A percentile compares a stretch with the other conserved stretches of the same genome.
Conservation (phyloP, 1,284 basidiomycete genomes). For the Termitomyces sp. region DNA sequence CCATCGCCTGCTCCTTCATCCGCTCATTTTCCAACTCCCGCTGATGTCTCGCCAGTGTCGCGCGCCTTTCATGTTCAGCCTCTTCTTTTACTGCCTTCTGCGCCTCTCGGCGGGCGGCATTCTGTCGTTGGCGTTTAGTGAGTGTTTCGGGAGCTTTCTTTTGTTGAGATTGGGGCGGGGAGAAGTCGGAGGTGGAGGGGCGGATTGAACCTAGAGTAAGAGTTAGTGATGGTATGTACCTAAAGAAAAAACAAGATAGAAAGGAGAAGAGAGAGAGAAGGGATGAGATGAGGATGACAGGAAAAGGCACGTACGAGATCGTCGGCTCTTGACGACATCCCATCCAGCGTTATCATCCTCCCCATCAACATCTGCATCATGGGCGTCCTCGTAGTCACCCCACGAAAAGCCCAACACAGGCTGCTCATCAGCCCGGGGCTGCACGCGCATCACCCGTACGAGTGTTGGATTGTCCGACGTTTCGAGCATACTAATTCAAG, state of each 20-base stretch:
- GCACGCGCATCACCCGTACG: conserved; percentile 60
- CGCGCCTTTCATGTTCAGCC: conserved; percentile 47
- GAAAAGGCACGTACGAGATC: conserved; percentile 35
- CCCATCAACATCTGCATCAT: conserved; percentile 35
- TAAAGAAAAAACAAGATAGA: neutral
- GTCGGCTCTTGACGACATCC: conserved; percentile 65
- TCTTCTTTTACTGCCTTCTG: conserved; percentile 53
- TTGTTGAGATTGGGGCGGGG: conserved; percentile 12
- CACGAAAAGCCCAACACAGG: conserved; percentile 65
- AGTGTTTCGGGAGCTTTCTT: conserved; percentile 32
- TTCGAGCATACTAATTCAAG: conserved; percentile 50
- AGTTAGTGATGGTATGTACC: neutral
- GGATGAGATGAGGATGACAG: neutral
- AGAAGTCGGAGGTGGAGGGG: neutral
- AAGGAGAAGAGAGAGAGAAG: neutral
- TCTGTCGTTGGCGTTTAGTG: conserved; percentile 68
- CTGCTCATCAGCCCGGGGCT: conserved; percentile 46
- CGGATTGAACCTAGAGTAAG: conserved; percentile 1
- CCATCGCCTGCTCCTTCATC: conserved; percentile 40
- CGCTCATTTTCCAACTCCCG: conserved; percentile 50
- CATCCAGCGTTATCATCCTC: conserved; percentile 57
- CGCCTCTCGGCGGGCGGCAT: conserved; percentile 53
- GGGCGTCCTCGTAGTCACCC: conserved; percentile 71
- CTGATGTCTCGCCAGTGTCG: conserved; percentile 52
- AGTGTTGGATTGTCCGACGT: conserved; percentile 49